phyloP scores from a whole-genome alignment of 164 flowering plant species.

The Magnolia officinalis region DNA sequence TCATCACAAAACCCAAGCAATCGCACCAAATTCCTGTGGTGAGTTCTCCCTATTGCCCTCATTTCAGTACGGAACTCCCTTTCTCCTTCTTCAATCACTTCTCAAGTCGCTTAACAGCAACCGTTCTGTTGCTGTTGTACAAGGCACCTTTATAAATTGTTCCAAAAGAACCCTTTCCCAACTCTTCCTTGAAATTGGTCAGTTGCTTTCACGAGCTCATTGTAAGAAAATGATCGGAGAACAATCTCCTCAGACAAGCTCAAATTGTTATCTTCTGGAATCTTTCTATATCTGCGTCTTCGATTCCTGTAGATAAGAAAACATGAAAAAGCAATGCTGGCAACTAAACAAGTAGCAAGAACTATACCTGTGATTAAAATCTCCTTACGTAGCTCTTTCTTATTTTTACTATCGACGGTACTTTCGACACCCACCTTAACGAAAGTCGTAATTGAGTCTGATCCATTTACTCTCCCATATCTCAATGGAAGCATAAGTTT shows the following conservation, averaged over 20 bases:
- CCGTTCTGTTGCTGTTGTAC: not conserved
- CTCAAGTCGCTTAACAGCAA: conserved; percentile 19
- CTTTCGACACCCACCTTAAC: not conserved
- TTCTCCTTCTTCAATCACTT: conserved; percentile 17
- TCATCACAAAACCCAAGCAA: conserved; percentile 19
- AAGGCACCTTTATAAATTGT: conserved; percentile 15
- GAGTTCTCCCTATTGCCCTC: conserved; percentile 18
- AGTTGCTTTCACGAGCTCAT: conserved; percentile 13
- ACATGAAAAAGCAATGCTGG: not conserved
- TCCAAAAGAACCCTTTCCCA: conserved; percentile 19
- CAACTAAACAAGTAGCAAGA: not conserved
- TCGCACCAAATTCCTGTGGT: conserved; percentile 24
- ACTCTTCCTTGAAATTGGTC: conserved; percentile 12
- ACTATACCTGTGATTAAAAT: conserved; percentile 10
- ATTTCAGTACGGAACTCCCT: conserved; percentile 22
- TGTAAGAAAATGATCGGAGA: conserved; percentile 3
- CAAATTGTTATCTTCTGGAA: not conserved
- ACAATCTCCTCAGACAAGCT: conserved; percentile 5
- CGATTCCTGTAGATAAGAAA: conserved; percentile 3
- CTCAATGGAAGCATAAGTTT: conserved; percentile 30
- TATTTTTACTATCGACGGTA: too few relatives aligned
- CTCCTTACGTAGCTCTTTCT: not conserved
- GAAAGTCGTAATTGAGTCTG: not conserved
- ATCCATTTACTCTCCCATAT: conserved; percentile 7
- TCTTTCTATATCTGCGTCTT: not conserved